phyloP scores from a whole-genome alignment of 176 grass and related monocot species.

The Bonia amplexicaulis region DNA sequence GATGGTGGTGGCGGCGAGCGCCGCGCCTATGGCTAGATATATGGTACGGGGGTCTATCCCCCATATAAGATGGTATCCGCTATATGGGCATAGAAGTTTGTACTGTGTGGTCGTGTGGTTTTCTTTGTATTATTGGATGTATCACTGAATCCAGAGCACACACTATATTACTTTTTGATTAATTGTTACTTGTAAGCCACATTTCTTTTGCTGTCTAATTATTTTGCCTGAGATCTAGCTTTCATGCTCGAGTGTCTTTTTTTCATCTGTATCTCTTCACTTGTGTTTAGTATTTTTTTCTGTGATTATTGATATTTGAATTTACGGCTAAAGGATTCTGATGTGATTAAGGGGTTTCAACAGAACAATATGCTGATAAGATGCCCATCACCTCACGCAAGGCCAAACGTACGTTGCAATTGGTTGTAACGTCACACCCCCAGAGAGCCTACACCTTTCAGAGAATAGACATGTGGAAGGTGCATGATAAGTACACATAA shows the following conservation, averaged over 20 bases:
- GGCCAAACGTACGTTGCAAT: not conserved
- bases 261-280: not conserved
- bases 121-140: constrained; percentile 15
- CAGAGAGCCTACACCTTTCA: not conserved
- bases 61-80: too few relatives aligned
- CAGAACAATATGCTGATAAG: not conserved
- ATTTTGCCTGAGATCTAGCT: not conserved
- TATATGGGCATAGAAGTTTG: not conserved
- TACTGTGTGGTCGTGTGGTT: not conserved
- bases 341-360: constrained; percentile 5
- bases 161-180: not conserved
- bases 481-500: not conserved
- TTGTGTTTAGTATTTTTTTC: not conserved
- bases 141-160: not conserved
- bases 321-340: not conserved
- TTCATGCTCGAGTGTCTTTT: not conserved
- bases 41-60: too few relatives aligned
- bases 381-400: not conserved
- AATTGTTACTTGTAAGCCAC: not conserved
- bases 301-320: not conserved
- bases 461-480: not conserved
- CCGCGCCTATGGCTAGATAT: too few relatives aligned
- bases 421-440: constrained; percentile 14
- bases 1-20: too few relatives aligned
- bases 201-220: not conserved